Conservation (phyloP, 2,329 filamentous ascomycete species). For the Grosmannia huntii region DNA sequence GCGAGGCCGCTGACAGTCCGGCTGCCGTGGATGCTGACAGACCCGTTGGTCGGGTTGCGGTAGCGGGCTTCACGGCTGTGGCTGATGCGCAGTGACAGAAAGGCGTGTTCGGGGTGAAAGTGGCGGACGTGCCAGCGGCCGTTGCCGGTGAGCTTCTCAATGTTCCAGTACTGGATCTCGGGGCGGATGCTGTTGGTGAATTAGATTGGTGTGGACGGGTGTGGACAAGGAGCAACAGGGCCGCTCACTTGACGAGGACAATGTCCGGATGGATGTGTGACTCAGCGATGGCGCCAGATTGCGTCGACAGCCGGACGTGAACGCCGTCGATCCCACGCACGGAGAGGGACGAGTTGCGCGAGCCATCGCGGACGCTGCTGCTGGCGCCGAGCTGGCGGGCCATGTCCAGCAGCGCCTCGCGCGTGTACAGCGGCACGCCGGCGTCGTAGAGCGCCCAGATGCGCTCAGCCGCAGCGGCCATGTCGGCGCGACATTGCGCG, state of each 20-base stretch:
- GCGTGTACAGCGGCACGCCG: slow-evolving; percentile 11
- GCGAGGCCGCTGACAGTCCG: slow-evolving; percentile 5
- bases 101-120: slow-evolving; percentile 4
- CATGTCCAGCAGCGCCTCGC: slow-evolving; percentile 5
- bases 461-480: slow-evolving; percentile 3
- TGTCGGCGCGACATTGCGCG: slow-evolving; percentile 2
- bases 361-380: slow-evolving; percentile 7
- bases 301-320: slow-evolving; percentile 3
- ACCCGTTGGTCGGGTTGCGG: slow-evolving; percentile 5
- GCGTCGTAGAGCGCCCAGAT: slow-evolving; percentile 9
- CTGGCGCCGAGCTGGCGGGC: slow-evolving; percentile 7
- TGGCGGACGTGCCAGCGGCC: slow-evolving; percentile 9
- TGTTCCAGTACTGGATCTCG: slow-evolving; percentile 9
- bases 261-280: slow-evolving; percentile 9
- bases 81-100: slow-evolving; percentile 9
- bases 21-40: neutral
- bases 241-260: slow-evolving; percentile 9
- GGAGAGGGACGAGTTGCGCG: slow-evolving; percentile 1
- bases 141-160: slow-evolving; percentile 10
- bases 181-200: slow-evolving; percentile 4
- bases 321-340: slow-evolving; percentile 9
- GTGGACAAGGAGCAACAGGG: too few relatives aligned
- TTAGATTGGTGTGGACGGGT: neutral
- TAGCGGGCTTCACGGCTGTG: slow-evolving; percentile 7
- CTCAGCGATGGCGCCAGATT: slow-evolving; percentile 1